Conservation (phyloP, 2,329 filamentous ascomycete genomes). For the Aspergillus fructus region DNA sequence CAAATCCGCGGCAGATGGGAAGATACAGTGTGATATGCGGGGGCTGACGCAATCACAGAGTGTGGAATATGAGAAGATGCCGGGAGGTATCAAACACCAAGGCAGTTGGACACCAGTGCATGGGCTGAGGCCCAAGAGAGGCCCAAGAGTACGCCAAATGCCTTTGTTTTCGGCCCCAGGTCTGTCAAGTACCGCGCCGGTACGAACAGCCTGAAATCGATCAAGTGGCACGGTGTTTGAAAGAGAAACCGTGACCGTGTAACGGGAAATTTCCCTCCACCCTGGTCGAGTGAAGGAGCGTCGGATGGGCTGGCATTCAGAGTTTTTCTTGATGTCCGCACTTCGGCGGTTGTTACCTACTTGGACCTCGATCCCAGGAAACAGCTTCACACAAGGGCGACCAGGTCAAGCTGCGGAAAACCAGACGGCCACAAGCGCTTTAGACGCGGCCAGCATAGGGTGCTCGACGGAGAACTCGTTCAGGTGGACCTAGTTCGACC, state of each 20-base stretch:
- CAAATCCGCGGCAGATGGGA: constrained; percentile 1
- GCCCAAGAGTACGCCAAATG: constrained; percentile 8
- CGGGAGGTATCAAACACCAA: constrained; percentile 24
- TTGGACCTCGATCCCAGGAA: neutral
- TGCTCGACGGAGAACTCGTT: constrained; percentile 7
- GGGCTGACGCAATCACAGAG: constrained; percentile 22
- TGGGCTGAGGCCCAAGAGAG: constrained; percentile 18
- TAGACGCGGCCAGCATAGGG: constrained; percentile 29
- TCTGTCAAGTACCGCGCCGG: constrained; percentile 20
- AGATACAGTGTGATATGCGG: constrained; percentile 7
- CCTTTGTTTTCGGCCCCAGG: constrained; percentile 8
- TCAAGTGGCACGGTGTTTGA: constrained; percentile 19
- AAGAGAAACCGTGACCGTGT: constrained; percentile 19
- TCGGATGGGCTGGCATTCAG: constrained; percentile 2
- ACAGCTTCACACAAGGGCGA: constrained; percentile 5
- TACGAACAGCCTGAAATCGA: constrained; percentile 16
- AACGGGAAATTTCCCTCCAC: constrained; percentile 13
- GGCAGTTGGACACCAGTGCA: constrained; percentile 36
- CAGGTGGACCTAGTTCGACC: constrained; percentile 12
- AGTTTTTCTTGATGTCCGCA: constrained; percentile 5
- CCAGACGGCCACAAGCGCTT: constrained; percentile 32
- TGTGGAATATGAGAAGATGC: constrained; percentile 18
- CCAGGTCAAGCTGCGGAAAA: constrained; percentile 1
- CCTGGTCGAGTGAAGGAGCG: constrained; percentile 3
- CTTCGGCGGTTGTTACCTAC: constrained; percentile 16